phyloP scores from a whole-genome alignment of 306 rosid genomes.

The Gleditsia sinensis region DNA sequence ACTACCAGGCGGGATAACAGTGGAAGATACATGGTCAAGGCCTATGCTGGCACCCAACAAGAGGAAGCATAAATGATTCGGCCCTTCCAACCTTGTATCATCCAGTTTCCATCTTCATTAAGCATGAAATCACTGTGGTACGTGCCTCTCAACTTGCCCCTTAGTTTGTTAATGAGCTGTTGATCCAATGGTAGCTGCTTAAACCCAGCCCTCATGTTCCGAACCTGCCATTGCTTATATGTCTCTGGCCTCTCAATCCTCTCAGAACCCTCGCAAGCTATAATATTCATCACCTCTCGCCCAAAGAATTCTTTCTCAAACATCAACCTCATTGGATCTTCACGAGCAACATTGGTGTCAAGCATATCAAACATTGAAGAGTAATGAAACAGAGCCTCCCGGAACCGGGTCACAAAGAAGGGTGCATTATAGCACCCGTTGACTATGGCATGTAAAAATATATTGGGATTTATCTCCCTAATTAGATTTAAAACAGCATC shows the following conservation, averaged over 20 bases:
- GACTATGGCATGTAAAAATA: slow-evolving; percentile 44
- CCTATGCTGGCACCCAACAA: slow-evolving; percentile 61
- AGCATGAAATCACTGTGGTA: slow-evolving; percentile 62
- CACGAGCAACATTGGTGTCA: slow-evolving; percentile 46
- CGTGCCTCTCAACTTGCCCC: slow-evolving; percentile 31
- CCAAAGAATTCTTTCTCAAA: slow-evolving; percentile 64
- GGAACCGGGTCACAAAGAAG: slow-evolving; percentile 68
- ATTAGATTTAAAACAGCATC: slow-evolving; percentile 57
- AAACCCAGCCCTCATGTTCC: slow-evolving; percentile 58
- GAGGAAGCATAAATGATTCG: slow-evolving; percentile 52
- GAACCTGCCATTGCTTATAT: slow-evolving; percentile 71
- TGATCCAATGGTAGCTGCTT: slow-evolving; percentile 53
- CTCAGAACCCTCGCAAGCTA: slow-evolving; percentile 75
- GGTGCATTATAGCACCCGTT: slow-evolving; percentile 66
- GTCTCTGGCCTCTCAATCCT: slow-evolving; percentile 66
- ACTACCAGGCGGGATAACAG: no score
- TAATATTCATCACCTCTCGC: slow-evolving; percentile 49
- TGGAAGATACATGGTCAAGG: no score
- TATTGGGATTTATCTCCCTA: slow-evolving; percentile 49
- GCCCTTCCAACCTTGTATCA: slow-evolving; percentile 88
- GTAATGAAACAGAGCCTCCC: slow-evolving; percentile 69
- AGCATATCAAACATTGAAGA: slow-evolving; percentile 59
- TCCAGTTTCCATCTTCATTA: slow-evolving; percentile 58
- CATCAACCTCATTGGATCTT: slow-evolving; percentile 54
- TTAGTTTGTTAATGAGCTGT: slow-evolving; percentile 45